Evolutionary conservation across 2,329 filamentous ascomycete genomes (phyloP).

Genomic region (Colletotrichum higginsianum): DNA sequence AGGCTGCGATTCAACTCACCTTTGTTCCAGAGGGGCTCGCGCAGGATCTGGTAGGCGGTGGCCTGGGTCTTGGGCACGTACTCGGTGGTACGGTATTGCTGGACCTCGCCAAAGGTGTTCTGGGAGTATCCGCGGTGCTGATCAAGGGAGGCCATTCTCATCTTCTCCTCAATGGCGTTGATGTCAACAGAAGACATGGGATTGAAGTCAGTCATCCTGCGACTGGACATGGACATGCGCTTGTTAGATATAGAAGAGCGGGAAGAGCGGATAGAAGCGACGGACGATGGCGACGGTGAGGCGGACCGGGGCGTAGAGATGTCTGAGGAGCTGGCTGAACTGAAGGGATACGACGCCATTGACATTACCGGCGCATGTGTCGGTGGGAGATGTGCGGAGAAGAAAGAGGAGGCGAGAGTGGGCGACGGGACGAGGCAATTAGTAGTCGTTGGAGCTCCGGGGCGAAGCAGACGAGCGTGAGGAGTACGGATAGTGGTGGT

Average conservation of each 20-base stretch:
- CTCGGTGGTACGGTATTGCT: slow-evolving; percentile 68
- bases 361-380: slow-evolving; percentile 42
- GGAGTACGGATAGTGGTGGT: slow-evolving; percentile 32
- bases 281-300: slow-evolving; percentile 64
- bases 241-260: slow-evolving; percentile 67
- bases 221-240: slow-evolving; percentile 65
- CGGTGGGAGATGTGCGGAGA: slow-evolving; percentile 40
- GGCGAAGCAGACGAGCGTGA: slow-evolving; percentile 33
- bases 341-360: slow-evolving; percentile 55
- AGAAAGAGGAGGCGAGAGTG: slow-evolving; percentile 42
- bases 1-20: slow-evolving; percentile 58
- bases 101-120: slow-evolving; percentile 69
- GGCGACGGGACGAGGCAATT: slow-evolving; percentile 40
- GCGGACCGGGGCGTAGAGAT: slow-evolving; percentile 69
- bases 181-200: slow-evolving; percentile 72
- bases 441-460: slow-evolving; percentile 39
- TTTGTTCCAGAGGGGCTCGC: slow-evolving; percentile 77
- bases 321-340: slow-evolving; percentile 64
- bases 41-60: slow-evolving; percentile 72
- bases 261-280: slow-evolving; percentile 63
- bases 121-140: slow-evolving; percentile 73
- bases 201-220: slow-evolving; percentile 67
- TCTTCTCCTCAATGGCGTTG: slow-evolving; percentile 69
- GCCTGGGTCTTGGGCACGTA: slow-evolving; percentile 68
- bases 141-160: slow-evolving; percentile 74